Evolutionary conservation across 2,329 filamentous ascomycete species (phyloP).

Genomic region (Penicillium polonicum): DNA sequence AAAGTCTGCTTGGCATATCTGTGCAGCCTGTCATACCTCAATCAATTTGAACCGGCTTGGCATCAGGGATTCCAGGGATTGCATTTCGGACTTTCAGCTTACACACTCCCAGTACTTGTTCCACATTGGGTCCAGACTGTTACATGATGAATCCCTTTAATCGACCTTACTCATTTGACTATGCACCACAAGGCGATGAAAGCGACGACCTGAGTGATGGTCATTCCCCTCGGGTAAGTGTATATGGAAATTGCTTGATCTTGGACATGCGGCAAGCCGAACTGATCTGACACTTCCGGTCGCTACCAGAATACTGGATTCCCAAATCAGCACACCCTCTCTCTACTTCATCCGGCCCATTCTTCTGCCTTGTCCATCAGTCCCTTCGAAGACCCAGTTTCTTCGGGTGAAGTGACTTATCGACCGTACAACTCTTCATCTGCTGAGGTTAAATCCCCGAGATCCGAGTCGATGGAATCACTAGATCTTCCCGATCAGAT

Average conservation of each 20-base stretch:
- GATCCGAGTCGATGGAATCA: neutral
- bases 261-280: constrained; percentile 7
- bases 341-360: neutral
- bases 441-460: neutral
- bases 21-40: constrained; percentile 6
- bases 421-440: neutral
- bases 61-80: constrained; percentile 1
- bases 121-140: neutral
- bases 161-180: neutral
- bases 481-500: constrained; percentile 5
- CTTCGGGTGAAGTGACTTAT: neutral
- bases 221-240: constrained; percentile 1
- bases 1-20: neutral
- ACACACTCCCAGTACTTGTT: neutral
- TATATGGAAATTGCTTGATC: constrained; percentile 3
- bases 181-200: neutral
- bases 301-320: neutral
- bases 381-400: constrained; percentile 1
- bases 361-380: neutral
- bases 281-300: neutral
- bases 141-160: neutral
- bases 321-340: neutral
- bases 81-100: constrained; percentile 1
- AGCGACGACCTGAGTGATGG: neutral
- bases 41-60: constrained; percentile 8